These are phyloP conservation scores for Primulina eburnea DNA, from an alignment of 257 asterid genomes.

Conservation along the genomic window DNA sequence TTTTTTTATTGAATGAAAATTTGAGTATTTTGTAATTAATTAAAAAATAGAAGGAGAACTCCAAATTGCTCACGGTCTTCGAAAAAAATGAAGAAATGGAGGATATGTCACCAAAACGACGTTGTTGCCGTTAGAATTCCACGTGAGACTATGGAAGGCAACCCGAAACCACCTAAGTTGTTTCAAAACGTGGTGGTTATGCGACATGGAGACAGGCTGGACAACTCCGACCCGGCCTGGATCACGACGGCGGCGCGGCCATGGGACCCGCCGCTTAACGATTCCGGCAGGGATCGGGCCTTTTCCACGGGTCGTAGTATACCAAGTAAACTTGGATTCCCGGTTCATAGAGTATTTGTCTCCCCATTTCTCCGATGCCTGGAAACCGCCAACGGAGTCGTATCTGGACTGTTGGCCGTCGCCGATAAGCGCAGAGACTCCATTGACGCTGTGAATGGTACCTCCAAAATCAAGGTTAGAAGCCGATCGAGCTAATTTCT, in stretches of 20 bases:
- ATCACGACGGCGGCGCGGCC: conserved; percentile 35
- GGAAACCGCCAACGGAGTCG: conserved; percentile 43
- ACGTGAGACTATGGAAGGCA: neutral
- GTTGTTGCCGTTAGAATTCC: neutral
- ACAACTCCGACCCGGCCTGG: conserved; percentile 48
- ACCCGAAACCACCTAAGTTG: neutral
- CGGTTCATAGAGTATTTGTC: conserved; percentile 43
- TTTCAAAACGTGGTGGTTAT: conserved; percentile 44
- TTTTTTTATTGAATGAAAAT: too few relatives aligned
- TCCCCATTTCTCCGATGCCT: conserved; percentile 52
- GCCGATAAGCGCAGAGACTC: conserved; percentile 19
- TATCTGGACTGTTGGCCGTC: conserved; percentile 34
- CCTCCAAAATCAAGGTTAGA: neutral
- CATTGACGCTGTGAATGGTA: neutral
- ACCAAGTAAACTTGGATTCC: conserved; percentile 22
- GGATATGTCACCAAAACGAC: neutral
- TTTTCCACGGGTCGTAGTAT: conserved; percentile 38
- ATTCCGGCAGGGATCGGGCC: conserved; percentile 39
- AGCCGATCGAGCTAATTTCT: neutral
- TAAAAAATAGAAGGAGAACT: too few relatives aligned
- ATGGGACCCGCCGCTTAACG: conserved; percentile 50
- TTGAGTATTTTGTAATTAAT: too few relatives aligned
- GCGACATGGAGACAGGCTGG: conserved; percentile 53
- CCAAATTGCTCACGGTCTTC: too few relatives aligned
- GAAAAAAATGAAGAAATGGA: too few relatives aligned